Conservation (phyloP, 1,139 yeast species). For the Scheffersomyces parashehatae region DNA sequence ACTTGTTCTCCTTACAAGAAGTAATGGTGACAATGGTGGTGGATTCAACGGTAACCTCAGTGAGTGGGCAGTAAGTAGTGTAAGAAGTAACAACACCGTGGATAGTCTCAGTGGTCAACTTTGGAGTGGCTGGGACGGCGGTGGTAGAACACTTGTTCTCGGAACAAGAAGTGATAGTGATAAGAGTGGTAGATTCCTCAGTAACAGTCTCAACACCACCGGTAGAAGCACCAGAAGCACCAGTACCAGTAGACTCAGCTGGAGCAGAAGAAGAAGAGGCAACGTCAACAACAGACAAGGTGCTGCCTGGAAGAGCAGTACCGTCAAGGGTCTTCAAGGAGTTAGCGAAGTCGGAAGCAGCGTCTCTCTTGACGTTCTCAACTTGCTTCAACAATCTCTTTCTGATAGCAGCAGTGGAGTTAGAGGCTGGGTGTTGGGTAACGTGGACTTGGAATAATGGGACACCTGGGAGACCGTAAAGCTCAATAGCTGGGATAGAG, state of each 20-base stretch:
- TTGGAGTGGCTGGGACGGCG: slow-evolving; percentile 4
- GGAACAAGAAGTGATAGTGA: slow-evolving; percentile 12
- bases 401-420: slow-evolving; percentile 46
- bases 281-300: slow-evolving; percentile 27
- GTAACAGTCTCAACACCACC: slow-evolving; percentile 13
- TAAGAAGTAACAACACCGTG: slow-evolving; percentile 7
- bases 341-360: slow-evolving; percentile 31
- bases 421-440: slow-evolving; percentile 30
- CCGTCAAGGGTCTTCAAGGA: slow-evolving; percentile 31
- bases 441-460: slow-evolving; percentile 34
- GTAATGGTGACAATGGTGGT: slow-evolving; percentile 19
- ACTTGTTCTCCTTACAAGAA: slow-evolving; percentile 44
- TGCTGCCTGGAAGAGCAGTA: slow-evolving; percentile 16
- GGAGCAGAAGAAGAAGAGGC: slow-evolving; percentile 11
- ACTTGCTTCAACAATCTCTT: slow-evolving; percentile 33
- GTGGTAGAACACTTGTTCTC: slow-evolving; percentile 15
- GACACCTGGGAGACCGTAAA: slow-evolving; percentile 24
- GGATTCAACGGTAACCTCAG: slow-evolving; percentile 3
- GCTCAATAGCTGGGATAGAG: slow-evolving; percentile 31
- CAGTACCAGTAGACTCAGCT: slow-evolving; percentile 11
- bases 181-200: slow-evolving; percentile 10
- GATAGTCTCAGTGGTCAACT: slow-evolving; percentile 2
- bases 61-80: slow-evolving; percentile 17
- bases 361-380: slow-evolving; percentile 28
- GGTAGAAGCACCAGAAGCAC: slow-evolving; percentile 13